phyloP scores from a whole-genome alignment of 2,329 filamentous ascomycete species.

The Bimuria novae-zelandiae region DNA sequence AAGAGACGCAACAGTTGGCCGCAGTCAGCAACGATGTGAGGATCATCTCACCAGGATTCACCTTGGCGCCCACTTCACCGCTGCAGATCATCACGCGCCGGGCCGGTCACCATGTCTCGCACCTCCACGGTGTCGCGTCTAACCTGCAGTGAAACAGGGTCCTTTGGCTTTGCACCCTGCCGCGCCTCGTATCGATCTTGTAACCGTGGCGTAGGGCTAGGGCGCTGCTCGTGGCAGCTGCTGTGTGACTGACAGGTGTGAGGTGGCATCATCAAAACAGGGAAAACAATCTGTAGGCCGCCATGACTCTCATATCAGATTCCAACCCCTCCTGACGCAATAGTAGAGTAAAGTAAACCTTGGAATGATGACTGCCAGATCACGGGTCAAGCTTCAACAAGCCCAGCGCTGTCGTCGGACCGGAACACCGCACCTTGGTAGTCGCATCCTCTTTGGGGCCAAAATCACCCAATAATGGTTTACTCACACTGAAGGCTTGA shows the following conservation, averaged over 20 bases:
- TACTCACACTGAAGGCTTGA: background rate
- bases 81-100: background rate
- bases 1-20: background rate
- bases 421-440: background rate
- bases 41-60: background rate
- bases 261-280: background rate
- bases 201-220: background rate
- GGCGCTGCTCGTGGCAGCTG: conserved; percentile 1
- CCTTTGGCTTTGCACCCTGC: too few species aligned
- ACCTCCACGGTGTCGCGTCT: background rate
- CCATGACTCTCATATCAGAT: too few species aligned
- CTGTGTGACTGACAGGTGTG: background rate
- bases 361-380: too few species aligned
- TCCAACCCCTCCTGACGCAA: too few species aligned
- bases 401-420: background rate
- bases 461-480: background rate
- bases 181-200: too few species aligned
- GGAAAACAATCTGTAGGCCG: background rate
- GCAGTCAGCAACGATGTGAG: background rate
- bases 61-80: conserved; percentile 2
- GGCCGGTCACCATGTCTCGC: too few species aligned
- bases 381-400: too few species aligned
- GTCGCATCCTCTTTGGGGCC: too few species aligned
- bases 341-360: too few species aligned
- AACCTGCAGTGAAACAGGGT: conserved; percentile 2